phyloP scores from a whole-genome alignment of 2,329 filamentous ascomycete species.

The Microsporum canis region DNA sequence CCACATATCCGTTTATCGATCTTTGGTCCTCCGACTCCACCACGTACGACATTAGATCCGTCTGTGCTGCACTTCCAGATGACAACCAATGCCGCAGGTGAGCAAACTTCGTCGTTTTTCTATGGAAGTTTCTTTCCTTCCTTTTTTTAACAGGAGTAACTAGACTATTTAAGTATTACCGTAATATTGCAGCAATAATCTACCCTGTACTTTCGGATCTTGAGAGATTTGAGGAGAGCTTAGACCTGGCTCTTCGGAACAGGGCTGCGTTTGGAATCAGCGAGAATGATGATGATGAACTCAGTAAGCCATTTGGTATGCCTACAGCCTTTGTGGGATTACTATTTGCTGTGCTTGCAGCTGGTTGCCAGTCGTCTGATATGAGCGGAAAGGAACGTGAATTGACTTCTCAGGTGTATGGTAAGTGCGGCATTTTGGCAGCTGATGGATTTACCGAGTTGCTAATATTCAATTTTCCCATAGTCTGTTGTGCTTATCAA shows the following conservation, averaged over 20 bases:
- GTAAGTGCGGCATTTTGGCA: conserved; percentile 24
- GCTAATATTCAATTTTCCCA: not conserved
- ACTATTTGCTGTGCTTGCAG: conserved; percentile 52
- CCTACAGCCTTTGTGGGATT: conserved; percentile 48
- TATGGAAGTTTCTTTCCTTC: not conserved
- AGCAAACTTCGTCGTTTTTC: conserved; percentile 14
- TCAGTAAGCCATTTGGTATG: conserved; percentile 47
- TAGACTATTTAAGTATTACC: conserved; percentile 13
- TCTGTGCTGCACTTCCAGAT: conserved; percentile 48
- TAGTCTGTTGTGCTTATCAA: conserved; percentile 54
- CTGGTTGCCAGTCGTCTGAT: conserved; percentile 50
- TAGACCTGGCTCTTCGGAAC: conserved; percentile 44
- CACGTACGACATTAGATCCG: conserved; percentile 45
- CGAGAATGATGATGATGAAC: conserved; percentile 36
- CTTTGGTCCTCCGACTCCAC: conserved; percentile 53
- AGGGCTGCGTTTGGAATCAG: conserved; percentile 37
- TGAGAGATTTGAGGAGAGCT: conserved; percentile 42
- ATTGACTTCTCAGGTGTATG: conserved; percentile 53
- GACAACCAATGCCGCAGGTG: conserved; percentile 47
- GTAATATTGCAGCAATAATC: conserved; percentile 35
- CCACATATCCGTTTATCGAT: conserved; percentile 55
- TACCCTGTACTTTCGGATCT: conserved; percentile 51
- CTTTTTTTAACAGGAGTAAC: not conserved
- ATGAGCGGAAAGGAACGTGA: conserved; percentile 49
- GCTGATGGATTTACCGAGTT: not conserved